Conservation (phyloP, 1,139 yeast genomes). For the Diutina ranongensis region DNA sequence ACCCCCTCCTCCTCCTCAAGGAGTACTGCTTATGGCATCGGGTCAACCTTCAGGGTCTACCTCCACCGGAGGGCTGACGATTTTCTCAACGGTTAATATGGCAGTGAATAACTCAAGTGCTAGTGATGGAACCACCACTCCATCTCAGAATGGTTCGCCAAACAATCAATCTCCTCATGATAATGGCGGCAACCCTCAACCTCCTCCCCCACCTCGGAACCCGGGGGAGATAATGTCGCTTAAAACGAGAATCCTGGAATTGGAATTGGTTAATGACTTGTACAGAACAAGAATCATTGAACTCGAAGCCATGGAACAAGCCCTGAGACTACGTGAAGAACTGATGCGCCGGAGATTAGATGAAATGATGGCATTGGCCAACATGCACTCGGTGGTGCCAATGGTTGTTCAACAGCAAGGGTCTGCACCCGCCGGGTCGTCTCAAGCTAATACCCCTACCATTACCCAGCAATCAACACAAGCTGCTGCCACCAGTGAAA, state of each 20-base stretch:
- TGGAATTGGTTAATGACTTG: slow-evolving; percentile 81
- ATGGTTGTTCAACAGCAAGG: background rate
- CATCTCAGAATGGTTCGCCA: background rate
- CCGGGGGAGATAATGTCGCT: slow-evolving; percentile 37
- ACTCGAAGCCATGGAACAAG: slow-evolving; percentile 61
- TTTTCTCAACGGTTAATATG: slow-evolving; percentile 2
- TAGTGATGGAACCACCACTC: background rate
- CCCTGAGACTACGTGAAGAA: slow-evolving; percentile 40
- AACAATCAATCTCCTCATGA: background rate
- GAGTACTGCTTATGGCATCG: slow-evolving; percentile 4
- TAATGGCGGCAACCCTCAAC: background rate
- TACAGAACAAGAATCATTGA: slow-evolving; percentile 75
- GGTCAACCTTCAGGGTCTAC: background rate
- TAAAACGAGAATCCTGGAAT: slow-evolving; percentile 72
- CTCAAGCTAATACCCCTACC: background rate
- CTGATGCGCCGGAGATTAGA: slow-evolving; percentile 39
- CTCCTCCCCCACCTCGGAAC: background rate
- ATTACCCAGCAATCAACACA: background rate
- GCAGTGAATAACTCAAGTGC: background rate
- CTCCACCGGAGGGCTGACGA: background rate
- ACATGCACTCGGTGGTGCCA: slow-evolving; percentile 3
- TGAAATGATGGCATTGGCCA: slow-evolving; percentile 18
- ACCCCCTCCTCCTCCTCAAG: background rate
- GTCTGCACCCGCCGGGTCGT: background rate
- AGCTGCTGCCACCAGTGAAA: background rate